Evolutionary conservation across 2,329 filamentous ascomycete genomes (phyloP).

Genomic region (Blumeriella jaapii): DNA sequence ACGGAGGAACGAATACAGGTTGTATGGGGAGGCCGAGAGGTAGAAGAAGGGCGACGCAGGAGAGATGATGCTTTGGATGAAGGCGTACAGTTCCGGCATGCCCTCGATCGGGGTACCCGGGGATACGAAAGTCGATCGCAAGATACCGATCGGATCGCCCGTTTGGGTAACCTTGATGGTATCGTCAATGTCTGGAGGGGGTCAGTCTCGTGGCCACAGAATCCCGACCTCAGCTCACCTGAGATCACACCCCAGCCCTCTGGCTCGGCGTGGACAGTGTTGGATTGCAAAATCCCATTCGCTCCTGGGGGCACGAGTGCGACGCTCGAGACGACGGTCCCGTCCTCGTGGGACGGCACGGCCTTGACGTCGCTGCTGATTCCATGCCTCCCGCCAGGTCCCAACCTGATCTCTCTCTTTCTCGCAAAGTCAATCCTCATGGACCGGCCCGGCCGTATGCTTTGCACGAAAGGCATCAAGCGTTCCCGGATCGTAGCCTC

Average conservation of each 20-base stretch:
- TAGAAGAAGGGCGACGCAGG: constrained; percentile 75
- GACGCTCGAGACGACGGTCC: constrained; percentile 34
- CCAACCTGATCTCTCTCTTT: constrained; percentile 40
- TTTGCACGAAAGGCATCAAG: constrained; percentile 67
- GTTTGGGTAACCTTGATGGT: constrained; percentile 90
- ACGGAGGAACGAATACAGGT: constrained; percentile 78
- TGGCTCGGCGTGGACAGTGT: constrained; percentile 62
- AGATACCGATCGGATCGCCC: constrained; percentile 65
- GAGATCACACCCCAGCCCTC: constrained; percentile 80
- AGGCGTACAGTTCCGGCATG: constrained; percentile 75
- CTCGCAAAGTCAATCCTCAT: constrained; percentile 50
- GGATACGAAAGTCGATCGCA: constrained; percentile 74
- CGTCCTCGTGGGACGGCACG: constrained; percentile 37
- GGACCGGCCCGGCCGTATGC: constrained; percentile 58
- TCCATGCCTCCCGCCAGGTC: constrained; percentile 61
- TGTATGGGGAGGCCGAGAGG: constrained; percentile 87
- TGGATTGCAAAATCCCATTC: constrained; percentile 47
- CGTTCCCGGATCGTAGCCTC: constrained; percentile 52
- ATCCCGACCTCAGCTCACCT: constrained; percentile 33
- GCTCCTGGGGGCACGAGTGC: constrained; percentile 41
- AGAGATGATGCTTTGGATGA: constrained; percentile 43
- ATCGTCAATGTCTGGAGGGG: constrained; percentile 69
- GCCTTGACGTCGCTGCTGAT: constrained; percentile 53
- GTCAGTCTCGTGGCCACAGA: constrained; percentile 11
- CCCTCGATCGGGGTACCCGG: constrained; percentile 58